A percentile compares a stretch with the other conserved stretches of the same genome.
phyloP scores from a whole-genome alignment of 2,329 filamentous ascomycete genomes.

The Leptographium flavum region DNA sequence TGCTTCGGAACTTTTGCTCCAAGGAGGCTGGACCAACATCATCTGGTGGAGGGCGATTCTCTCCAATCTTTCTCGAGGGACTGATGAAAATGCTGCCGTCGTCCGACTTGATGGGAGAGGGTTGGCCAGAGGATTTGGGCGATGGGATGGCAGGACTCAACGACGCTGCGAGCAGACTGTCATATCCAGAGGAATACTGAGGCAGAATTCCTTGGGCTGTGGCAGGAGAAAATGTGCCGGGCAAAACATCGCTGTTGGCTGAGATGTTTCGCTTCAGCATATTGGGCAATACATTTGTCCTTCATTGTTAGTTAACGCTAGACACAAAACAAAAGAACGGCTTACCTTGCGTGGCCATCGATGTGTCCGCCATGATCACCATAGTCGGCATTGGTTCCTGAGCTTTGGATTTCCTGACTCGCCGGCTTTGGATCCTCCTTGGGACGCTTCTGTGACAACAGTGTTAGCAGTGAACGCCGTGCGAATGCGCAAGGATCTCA shows the following conservation, averaged over 20 bases:
- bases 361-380: not conserved
- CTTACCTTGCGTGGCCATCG: not conserved
- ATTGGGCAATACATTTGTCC: slow-evolving; percentile 29
- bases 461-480: not conserved
- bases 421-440: not conserved
- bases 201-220: slow-evolving; percentile 35
- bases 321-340: not conserved
- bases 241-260: slow-evolving; percentile 18
- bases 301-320: slow-evolving; percentile 11
- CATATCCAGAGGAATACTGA: slow-evolving; percentile 9
- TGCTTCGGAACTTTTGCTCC: slow-evolving; percentile 16
- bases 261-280: slow-evolving; percentile 35
- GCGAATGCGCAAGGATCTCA: not conserved
- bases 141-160: slow-evolving; percentile 5
- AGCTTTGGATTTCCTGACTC: not conserved
- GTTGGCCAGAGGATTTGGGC: slow-evolving; percentile 7
- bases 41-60: slow-evolving; percentile 27
- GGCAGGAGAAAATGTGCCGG: slow-evolving; percentile 32
- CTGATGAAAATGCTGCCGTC: slow-evolving; percentile 8
- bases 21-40: slow-evolving; percentile 14
- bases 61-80: slow-evolving; percentile 21
- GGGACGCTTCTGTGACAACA: not conserved
- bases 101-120: slow-evolving; percentile 9
- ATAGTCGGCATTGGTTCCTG: not conserved
- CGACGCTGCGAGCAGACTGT: slow-evolving; percentile 8